These are phyloP conservation scores for Emericellopsis terricola DNA, from an alignment of 495 filamentous ascomycete species.

Conservation along the genomic window DNA sequence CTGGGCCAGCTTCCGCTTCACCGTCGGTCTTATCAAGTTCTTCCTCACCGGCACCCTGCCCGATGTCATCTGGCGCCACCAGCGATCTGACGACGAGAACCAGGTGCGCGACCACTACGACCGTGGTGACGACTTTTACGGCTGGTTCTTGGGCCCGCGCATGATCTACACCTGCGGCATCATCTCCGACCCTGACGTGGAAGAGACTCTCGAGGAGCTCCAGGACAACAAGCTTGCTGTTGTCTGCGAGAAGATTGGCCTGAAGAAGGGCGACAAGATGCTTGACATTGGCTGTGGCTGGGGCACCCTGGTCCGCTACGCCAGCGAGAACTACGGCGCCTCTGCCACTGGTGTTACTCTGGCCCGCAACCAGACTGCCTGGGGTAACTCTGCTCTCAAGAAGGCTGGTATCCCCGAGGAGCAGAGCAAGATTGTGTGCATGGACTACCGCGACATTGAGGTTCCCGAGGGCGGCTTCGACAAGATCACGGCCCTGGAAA, in stretches of 20 bases:
- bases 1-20: conserved; percentile 74
- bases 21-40: conserved; percentile 46
- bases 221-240: conserved; percentile 80
- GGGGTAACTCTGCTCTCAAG: conserved; percentile 60
- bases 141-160: conserved; percentile 75
- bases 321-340: conserved; percentile 61
- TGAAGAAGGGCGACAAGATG: conserved; percentile 51
- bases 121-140: conserved; percentile 76
- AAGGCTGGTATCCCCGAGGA: conserved; percentile 47
- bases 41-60: conserved; percentile 56
- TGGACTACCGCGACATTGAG: conserved; percentile 73
- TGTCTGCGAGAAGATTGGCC: conserved; percentile 70
- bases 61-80: conserved; percentile 67
- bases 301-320: conserved; percentile 71
- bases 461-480: conserved; percentile 50
- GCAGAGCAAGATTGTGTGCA: conserved; percentile 61
- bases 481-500: conserved; percentile 80
- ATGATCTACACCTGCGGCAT: conserved; percentile 85
- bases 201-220: conserved; percentile 68
- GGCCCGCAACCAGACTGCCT: conserved; percentile 68
- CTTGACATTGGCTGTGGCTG: conserved; percentile 80
- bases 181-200: conserved; percentile 54
- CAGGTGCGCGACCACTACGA: conserved; percentile 81
- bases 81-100: conserved; percentile 66
- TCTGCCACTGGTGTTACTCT: conserved; percentile 65